Evolutionary conservation across 1,284 basidiomycete genomes (phyloP).

Genomic region (Trametes polyzona): DNA sequence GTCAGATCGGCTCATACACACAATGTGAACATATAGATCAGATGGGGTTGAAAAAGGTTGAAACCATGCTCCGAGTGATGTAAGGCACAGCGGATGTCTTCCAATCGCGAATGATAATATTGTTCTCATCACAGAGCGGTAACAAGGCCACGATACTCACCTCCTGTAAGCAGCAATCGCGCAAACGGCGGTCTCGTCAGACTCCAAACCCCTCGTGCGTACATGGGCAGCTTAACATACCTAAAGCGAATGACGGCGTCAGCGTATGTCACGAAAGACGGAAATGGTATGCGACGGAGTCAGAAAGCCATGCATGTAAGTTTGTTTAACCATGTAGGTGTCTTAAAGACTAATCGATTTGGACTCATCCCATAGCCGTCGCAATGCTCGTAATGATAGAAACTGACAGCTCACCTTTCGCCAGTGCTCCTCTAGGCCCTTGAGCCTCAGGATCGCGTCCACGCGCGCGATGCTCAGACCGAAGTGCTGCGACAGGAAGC

Average conservation of each 20-base stretch:
- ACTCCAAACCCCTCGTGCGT: background rate
- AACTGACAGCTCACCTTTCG: slow-evolving; percentile 58
- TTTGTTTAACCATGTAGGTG: slow-evolving; percentile 62
- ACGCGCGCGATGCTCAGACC: slow-evolving; percentile 75
- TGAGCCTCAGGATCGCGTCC: slow-evolving; percentile 78
- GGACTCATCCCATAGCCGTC: slow-evolving; percentile 57
- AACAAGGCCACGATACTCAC: slow-evolving; percentile 23
- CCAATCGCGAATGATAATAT: slow-evolving; percentile 65
- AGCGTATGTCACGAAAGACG: slow-evolving; percentile 30
- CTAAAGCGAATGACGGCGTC: slow-evolving; percentile 27
- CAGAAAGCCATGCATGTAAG: slow-evolving; percentile 52
- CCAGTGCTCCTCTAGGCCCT: slow-evolving; percentile 74
- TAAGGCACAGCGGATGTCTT: slow-evolving; percentile 63
- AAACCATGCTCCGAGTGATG: slow-evolving; percentile 61
- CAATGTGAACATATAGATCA: slow-evolving; percentile 41
- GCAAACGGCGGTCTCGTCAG: slow-evolving; percentile 8
- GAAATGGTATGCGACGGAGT: slow-evolving; percentile 29
- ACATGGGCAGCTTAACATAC: slow-evolving; percentile 1
- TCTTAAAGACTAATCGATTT: slow-evolving; percentile 91
- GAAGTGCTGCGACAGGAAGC: slow-evolving; percentile 61
- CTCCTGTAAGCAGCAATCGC: slow-evolving; percentile 33
- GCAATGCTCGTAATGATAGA: slow-evolving; percentile 17
- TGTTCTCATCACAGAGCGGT: slow-evolving; percentile 49
- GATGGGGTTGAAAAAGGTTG: slow-evolving; percentile 68
- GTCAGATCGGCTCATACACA: slow-evolving; percentile 24